A percentile compares a stretch with the other conserved stretches of the same genome.
These are phyloP conservation scores for Lipomyces chichibuensis DNA, from an alignment of 805 yeast genomes.

Conservation along the genomic window DNA sequence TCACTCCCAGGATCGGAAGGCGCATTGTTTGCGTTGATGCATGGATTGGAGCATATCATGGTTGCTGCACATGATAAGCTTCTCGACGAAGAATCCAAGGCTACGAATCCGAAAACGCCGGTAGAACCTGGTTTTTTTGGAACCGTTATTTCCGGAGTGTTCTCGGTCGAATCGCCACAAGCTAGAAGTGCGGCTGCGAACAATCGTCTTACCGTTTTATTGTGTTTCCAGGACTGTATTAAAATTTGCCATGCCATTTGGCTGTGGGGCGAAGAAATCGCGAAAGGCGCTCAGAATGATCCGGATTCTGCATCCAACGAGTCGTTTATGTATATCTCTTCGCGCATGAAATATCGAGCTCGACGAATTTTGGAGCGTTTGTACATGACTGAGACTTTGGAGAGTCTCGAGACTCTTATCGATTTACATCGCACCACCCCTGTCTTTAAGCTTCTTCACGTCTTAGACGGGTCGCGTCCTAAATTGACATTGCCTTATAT, in stretches of 20 bases:
- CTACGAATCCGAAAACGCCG: slow-evolving; percentile 32
- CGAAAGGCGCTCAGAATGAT: slow-evolving; percentile 25
- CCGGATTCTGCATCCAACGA: slow-evolving; percentile 35
- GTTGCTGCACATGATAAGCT: slow-evolving; percentile 57
- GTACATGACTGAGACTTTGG: slow-evolving; percentile 69
- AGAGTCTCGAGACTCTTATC: slow-evolving; percentile 69
- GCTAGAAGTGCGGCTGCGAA: slow-evolving; percentile 54
- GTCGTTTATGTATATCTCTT: slow-evolving; percentile 53
- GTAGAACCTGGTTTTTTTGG: slow-evolving; percentile 57
- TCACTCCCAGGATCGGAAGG: slow-evolving; percentile 38
- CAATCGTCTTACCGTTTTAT: slow-evolving; percentile 59
- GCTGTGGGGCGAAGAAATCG: slow-evolving; percentile 61
- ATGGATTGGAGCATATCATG: slow-evolving; percentile 70
- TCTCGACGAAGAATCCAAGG: slow-evolving; percentile 34
- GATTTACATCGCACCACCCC: slow-evolving; percentile 43
- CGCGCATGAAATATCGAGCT: slow-evolving; percentile 69
- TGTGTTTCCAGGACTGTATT: slow-evolving; percentile 65
- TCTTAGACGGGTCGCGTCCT: slow-evolving; percentile 82
- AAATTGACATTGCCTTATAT: slow-evolving; percentile 71
- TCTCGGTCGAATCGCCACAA: slow-evolving; percentile 63
- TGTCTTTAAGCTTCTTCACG: slow-evolving; percentile 67
- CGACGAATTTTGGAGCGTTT: slow-evolving; percentile 66
- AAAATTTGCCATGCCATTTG: slow-evolving; percentile 64
- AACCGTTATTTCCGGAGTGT: slow-evolving; percentile 69
- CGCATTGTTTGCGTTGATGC: slow-evolving; percentile 49